A percentile compares a stretch with the other conserved stretches of the same genome.
phyloP scores from a whole-genome alignment of 495 filamentous ascomycete species.

The Penicillium coffeae region DNA sequence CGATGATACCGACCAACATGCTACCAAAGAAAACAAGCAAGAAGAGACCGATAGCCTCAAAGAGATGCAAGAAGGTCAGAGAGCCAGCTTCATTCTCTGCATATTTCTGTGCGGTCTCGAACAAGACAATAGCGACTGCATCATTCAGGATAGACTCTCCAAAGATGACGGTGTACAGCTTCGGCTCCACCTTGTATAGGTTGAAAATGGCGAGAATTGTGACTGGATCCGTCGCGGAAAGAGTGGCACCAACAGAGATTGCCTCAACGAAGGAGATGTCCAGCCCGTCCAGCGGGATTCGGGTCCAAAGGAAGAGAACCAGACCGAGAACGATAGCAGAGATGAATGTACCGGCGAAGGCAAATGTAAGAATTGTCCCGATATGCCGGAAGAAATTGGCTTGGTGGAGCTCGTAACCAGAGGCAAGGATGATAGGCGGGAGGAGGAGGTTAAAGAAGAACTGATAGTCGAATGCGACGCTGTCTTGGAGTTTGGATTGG shows the following conservation, averaged over 20 bases:
- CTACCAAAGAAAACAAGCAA: slow-evolving; percentile 94
- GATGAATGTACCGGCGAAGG: slow-evolving; percentile 95
- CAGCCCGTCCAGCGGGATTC: slow-evolving; percentile 78
- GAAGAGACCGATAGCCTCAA: slow-evolving; percentile 92
- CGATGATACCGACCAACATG: slow-evolving; percentile 77
- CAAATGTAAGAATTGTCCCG: slow-evolving; percentile 96
- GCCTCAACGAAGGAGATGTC: slow-evolving; percentile 89
- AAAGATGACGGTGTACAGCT: slow-evolving; percentile 97
- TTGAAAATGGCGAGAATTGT: slow-evolving; percentile 99
- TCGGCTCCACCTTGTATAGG: slow-evolving; percentile 97
- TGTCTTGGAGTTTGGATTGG: slow-evolving; percentile 74
- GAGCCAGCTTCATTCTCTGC: slow-evolving; percentile 56
- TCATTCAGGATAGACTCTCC: slow-evolving; percentile 98
- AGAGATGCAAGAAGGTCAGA: slow-evolving; percentile 68
- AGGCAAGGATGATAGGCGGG: slow-evolving; percentile 94
- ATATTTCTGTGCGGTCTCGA: slow-evolving; percentile 93
- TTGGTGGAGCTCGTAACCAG: slow-evolving; percentile 96
- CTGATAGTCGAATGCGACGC: slow-evolving; percentile 95
- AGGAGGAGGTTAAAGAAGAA: slow-evolving; percentile 99
- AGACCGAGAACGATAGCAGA: slow-evolving; percentile 89
- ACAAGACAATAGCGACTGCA: slow-evolving; percentile 96
- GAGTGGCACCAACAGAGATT: slow-evolving; percentile 89
- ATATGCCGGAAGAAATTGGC: slow-evolving; percentile 99
- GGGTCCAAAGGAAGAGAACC: slow-evolving; percentile 83
- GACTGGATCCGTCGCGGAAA: slow-evolving; percentile 95